phyloP scores from a whole-genome alignment of 768 basidiomycete species.

The Termitomyces sp. region DNA sequence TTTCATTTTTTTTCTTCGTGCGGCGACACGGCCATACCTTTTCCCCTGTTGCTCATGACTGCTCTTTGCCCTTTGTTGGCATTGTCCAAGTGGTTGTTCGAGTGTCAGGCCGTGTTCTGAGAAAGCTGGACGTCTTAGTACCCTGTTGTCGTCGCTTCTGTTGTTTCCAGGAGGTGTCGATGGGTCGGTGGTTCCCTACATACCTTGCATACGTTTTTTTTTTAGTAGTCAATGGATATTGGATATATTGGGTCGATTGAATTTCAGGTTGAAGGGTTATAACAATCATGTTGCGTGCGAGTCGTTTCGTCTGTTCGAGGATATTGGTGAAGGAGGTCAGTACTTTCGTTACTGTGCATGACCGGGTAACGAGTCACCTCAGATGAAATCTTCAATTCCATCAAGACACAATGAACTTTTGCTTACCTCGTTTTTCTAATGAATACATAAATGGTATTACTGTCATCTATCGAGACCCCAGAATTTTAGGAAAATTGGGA shows the following conservation, averaged over 20 bases:
- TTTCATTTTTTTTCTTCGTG: conserved; percentile 41
- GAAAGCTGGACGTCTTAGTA: conserved; percentile 74
- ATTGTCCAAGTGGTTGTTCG: conserved; percentile 65
- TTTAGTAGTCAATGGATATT: not conserved
- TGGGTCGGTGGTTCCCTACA: conserved; percentile 77
- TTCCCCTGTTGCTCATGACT: conserved; percentile 91
- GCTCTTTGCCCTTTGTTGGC: conserved; percentile 24
- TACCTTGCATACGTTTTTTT: conserved; percentile 5
- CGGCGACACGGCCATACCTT: conserved; percentile 75
- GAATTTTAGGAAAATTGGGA: too few relatives aligned
- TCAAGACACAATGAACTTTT: too few relatives aligned
- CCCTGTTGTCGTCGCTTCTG: conserved; percentile 54
- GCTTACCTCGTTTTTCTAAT: too few relatives aligned
- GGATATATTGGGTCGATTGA: too few relatives aligned
- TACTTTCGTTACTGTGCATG: too few relatives aligned
- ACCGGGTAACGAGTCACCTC: too few relatives aligned
- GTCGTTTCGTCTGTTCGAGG: not conserved
- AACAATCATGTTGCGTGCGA: not conserved
- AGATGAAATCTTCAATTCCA: too few relatives aligned
- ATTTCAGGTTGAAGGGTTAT: too few relatives aligned
- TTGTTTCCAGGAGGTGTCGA: conserved; percentile 38
- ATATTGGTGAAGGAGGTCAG: too few relatives aligned
- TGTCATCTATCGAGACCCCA: too few relatives aligned
- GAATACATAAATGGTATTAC: too few relatives aligned
- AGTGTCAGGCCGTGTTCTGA: conserved; percentile 88